phyloP scores from a whole-genome alignment of 192 early-diverging fungal genomes.

The Geosiphon pyriformis region DNA sequence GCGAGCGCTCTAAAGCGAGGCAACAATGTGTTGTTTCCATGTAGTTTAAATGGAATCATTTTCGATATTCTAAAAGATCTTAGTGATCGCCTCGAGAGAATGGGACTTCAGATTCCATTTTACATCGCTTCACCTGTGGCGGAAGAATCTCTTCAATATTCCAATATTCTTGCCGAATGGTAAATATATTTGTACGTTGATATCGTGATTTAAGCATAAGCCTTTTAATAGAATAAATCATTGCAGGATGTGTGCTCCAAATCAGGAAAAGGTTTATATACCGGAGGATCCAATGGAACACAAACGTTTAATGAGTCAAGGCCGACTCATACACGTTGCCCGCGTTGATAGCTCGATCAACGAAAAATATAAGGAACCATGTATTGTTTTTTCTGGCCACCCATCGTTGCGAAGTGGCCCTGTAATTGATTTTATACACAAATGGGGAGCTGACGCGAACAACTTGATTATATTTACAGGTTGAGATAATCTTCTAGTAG shows the following conservation, averaged over 20 bases:
- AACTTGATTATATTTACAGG: conserved; percentile 48
- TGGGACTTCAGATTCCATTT: conserved; percentile 58
- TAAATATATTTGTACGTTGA: conserved; percentile 24
- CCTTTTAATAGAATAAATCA: not conserved
- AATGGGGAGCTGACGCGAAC: conserved; percentile 41
- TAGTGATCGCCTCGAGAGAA: conserved; percentile 45
- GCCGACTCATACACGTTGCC: conserved; percentile 30
- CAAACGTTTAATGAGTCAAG: conserved; percentile 42
- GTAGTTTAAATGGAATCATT: conserved; percentile 62
- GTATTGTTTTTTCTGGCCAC: conserved; percentile 56
- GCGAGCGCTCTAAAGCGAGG: conserved; percentile 34
- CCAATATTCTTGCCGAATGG: conserved; percentile 86
- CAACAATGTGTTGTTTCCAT: conserved; percentile 66
- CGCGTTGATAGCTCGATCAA: conserved; percentile 23
- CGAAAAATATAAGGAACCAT: conserved; percentile 43
- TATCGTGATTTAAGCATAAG: not conserved
- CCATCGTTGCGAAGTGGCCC: conserved; percentile 41
- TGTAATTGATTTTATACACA: conserved; percentile 36
- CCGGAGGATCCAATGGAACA: conserved; percentile 54
- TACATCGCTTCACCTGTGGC: conserved; percentile 72
- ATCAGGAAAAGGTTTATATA: conserved; percentile 62
- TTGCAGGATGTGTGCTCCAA: conserved; percentile 53
- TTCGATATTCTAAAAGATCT: conserved; percentile 70
- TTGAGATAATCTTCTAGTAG: not conserved
- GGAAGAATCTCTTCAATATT: conserved; percentile 68